These are phyloP conservation scores for Spatholobus suberectus DNA, from an alignment of 306 rosid species.

Conservation along the genomic window DNA sequence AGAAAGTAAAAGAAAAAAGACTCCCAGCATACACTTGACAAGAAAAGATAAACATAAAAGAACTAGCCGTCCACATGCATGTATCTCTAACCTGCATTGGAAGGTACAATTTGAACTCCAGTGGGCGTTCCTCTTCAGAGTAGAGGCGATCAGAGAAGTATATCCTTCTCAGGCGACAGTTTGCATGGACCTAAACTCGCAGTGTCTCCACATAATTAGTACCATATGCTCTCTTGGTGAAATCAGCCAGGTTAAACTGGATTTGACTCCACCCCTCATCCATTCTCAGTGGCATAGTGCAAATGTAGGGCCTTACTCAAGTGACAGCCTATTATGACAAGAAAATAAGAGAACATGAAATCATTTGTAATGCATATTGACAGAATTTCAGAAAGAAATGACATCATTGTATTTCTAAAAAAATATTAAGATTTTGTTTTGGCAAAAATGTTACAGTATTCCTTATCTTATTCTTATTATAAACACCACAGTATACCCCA, in stretches of 20 bases:
- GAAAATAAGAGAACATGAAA: not conserved
- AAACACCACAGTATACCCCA: too few relatives aligned
- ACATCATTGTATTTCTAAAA: not conserved
- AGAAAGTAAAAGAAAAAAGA: not conserved
- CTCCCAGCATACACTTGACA: not conserved
- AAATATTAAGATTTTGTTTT: constrained; percentile 2
- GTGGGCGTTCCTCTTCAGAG: constrained; percentile 96
- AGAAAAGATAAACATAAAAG: not conserved
- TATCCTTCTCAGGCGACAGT: constrained; percentile 93
- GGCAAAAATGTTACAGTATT: not conserved
- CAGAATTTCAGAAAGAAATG: constrained; percentile 15
- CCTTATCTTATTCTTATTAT: not conserved
- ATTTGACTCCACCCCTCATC: constrained; percentile 98
- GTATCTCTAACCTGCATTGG: constrained; percentile 75
- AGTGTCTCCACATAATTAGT: constrained; percentile 96
- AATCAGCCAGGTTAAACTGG: constrained; percentile 81
- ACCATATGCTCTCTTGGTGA: constrained; percentile 94
- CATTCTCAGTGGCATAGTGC: constrained; percentile 91
- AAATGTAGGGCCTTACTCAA: constrained; percentile 84
- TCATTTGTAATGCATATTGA: not conserved
- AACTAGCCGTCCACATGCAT: not conserved
- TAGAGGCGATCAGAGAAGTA: constrained; percentile 91
- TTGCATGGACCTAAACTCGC: constrained; percentile 96
- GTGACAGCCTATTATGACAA: constrained; percentile 62
- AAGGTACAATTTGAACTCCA: constrained; percentile 90